These are phyloP conservation scores for Pseudevernia furfuracea DNA, from an alignment of 495 filamentous ascomycete species.

Conservation along the genomic window DNA sequence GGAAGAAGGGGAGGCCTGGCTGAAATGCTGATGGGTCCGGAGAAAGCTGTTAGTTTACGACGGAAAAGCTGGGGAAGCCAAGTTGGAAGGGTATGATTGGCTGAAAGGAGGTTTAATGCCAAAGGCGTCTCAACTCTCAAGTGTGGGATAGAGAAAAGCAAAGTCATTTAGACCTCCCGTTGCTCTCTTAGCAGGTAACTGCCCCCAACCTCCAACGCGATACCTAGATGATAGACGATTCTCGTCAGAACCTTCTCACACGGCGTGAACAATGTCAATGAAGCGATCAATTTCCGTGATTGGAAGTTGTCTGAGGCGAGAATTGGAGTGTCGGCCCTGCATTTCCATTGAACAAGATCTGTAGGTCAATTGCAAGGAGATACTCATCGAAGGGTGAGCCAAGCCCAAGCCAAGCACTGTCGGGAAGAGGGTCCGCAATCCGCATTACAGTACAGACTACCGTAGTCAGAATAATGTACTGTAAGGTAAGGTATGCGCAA, in stretches of 20 bases:
- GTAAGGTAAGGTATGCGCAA: too few relatives aligned
- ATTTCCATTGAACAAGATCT: not conserved
- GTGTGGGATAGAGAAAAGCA: not conserved
- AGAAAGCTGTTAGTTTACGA: constrained; percentile 4
- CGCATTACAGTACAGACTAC: too few relatives aligned
- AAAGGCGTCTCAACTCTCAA: constrained; percentile 4
- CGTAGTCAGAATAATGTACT: too few relatives aligned
- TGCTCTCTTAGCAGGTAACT: not conserved
- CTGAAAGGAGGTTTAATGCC: not conserved
- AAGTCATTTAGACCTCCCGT: not conserved
- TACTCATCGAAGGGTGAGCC: not conserved
- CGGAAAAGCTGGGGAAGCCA: constrained; percentile 13
- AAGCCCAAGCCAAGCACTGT: not conserved
- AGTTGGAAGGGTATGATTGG: constrained; percentile 1
- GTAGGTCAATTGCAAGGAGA: not conserved
- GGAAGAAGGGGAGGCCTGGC: not conserved
- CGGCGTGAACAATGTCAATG: too few relatives aligned
- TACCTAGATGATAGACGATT: too few relatives aligned
- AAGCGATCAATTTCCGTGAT: not conserved
- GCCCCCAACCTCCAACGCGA: too few relatives aligned
- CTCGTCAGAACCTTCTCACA: too few relatives aligned
- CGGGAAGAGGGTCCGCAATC: not conserved
- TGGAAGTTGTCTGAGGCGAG: not conserved
- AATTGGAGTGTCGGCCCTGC: not conserved
- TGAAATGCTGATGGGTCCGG: constrained; percentile 2